These are phyloP conservation scores for Backusella circina DNA, from an alignment of 192 early-diverging fungal genomes.

Conservation along the genomic window DNA sequence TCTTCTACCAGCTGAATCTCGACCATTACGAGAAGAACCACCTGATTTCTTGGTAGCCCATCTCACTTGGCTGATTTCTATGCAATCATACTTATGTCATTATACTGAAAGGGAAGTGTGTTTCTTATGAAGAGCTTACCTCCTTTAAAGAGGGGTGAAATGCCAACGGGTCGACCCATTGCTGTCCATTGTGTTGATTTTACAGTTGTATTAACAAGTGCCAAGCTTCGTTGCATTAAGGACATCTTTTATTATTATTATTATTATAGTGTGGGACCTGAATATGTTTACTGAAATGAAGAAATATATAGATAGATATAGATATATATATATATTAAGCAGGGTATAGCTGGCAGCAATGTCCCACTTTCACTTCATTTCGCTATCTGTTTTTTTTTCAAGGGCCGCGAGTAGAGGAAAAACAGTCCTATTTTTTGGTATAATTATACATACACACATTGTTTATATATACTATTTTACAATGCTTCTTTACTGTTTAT, in stretches of 20 bases:
- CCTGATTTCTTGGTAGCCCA: slow-evolving; percentile 76
- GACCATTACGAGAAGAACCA: slow-evolving; percentile 74
- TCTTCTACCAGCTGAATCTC: slow-evolving; percentile 75
- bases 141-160: background rate
- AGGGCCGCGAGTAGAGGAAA: too few species aligned
- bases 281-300: background rate
- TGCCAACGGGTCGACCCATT: background rate
- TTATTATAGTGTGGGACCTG: background rate
- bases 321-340: background rate
- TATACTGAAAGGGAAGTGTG: background rate
- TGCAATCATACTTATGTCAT: background rate
- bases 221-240: background rate
- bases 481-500: background rate
- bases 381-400: too few species aligned
- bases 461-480: background rate
- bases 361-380: too few species aligned
- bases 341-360: background rate
- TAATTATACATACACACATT: background rate
- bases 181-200: background rate
- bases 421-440: too few species aligned
- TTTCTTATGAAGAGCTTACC: background rate
- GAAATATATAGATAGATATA: background rate
- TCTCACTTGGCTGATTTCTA: slow-evolving; percentile 50
- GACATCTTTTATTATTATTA: background rate
- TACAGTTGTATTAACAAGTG: background rate